Evolutionary conservation across 73 alveolate species (phyloP).

Genomic region (Symbiodinium pilosum): DNA sequence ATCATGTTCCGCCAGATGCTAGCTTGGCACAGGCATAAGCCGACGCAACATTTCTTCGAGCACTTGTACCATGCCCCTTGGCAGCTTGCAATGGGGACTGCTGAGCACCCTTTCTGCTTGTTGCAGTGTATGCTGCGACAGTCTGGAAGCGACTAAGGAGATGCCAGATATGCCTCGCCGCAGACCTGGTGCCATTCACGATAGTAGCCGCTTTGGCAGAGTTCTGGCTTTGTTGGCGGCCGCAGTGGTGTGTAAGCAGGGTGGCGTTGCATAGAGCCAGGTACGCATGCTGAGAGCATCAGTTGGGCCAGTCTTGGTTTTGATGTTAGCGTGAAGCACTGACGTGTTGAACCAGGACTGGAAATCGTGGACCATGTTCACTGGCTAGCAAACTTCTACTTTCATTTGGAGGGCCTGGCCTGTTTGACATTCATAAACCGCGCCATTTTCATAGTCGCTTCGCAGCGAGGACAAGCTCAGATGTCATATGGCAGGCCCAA

Average conservation of each 20-base stretch:
- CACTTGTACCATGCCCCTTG: constrained; percentile 69
- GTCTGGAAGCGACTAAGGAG: background rate
- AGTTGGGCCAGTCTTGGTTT: background rate
- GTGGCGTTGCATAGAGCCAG: no score
- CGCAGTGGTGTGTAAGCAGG: no score
- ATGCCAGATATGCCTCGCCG: background rate
- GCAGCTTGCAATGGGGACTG: background rate
- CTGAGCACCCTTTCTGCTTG: background rate
- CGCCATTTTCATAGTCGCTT: no score
- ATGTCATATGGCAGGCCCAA: constrained; percentile 57
- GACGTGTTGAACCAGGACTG: background rate
- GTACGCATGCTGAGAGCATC: no score
- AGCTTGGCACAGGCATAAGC: constrained; percentile 39
- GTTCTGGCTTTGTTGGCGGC: background rate
- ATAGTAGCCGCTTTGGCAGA: background rate
- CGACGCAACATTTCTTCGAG: constrained; percentile 57
- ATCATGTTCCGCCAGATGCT: no score
- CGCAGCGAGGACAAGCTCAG: no score
- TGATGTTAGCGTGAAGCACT: background rate
- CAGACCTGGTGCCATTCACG: background rate
- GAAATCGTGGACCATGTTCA: constrained; percentile 88
- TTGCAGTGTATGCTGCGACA: no score
- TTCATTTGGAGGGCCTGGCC: constrained; percentile 14
- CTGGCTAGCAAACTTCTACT: constrained; percentile 71
- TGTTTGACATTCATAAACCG: background rate